Evolutionary conservation across 2,329 filamentous ascomycete species (phyloP).

Genomic region (Fusarium pseudoanthophilum): DNA sequence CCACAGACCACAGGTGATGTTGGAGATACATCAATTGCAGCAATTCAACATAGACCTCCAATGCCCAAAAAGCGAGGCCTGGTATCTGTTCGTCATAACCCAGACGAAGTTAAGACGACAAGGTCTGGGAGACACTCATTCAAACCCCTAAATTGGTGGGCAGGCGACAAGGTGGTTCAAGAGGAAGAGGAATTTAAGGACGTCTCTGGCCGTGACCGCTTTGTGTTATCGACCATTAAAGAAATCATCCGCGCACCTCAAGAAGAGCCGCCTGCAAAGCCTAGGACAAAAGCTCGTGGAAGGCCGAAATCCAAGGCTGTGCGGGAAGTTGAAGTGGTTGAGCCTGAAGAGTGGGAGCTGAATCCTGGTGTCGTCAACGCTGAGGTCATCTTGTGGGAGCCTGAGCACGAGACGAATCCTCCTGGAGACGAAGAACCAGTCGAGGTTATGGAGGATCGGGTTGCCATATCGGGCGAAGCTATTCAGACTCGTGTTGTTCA

Average conservation of each 20-base stretch:
- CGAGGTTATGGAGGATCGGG: constrained; percentile 63
- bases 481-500: constrained; percentile 69
- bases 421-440: constrained; percentile 65
- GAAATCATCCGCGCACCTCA: constrained; percentile 78
- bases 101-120: constrained; percentile 66
- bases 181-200: constrained; percentile 68
- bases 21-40: constrained; percentile 58
- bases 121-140: constrained; percentile 83
- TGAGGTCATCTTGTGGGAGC: constrained; percentile 72
- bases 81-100: constrained; percentile 61
- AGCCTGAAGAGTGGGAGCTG: constrained; percentile 76
- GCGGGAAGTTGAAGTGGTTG: constrained; percentile 62
- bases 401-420: constrained; percentile 64
- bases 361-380: constrained; percentile 72
- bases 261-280: constrained; percentile 56
- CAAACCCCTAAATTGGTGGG: constrained; percentile 85
- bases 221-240: constrained; percentile 76
- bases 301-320: constrained; percentile 48
- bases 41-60: constrained; percentile 65
- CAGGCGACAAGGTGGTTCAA: constrained; percentile 81
- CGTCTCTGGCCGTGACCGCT: constrained; percentile 55
- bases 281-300: constrained; percentile 45
- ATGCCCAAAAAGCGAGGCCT: constrained; percentile 66
- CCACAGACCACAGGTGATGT: constrained; percentile 45
- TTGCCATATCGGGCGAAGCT: constrained; percentile 66